Conservation (phyloP, 78 protist genomes). For the Dictyostelium firmibasis region DNA sequence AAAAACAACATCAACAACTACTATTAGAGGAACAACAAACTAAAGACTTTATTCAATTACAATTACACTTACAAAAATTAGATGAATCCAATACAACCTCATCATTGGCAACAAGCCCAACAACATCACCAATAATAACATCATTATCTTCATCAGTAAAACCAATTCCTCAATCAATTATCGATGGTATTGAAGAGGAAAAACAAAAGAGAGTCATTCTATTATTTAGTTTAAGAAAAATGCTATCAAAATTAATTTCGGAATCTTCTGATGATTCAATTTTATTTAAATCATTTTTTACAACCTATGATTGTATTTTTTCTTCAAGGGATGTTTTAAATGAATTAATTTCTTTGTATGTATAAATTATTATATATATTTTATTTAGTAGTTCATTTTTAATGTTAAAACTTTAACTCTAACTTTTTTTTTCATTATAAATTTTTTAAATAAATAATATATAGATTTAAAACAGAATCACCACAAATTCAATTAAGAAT, state of each 20-base stretch:
- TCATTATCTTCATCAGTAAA: conserved; percentile 18
- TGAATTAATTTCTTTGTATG: conserved; percentile 33
- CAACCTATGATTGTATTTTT: conserved; percentile 67
- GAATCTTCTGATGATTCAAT: conserved; percentile 47
- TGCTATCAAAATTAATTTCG: conserved; percentile 4
- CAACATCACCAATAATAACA: background rate
- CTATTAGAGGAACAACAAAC: background rate
- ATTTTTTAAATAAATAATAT: background rate
- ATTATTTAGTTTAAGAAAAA: conserved; percentile 6
- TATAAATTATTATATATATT: background rate
- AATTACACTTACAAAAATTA: background rate
- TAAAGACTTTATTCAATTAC: background rate
- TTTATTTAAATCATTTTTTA: conserved; percentile 47
- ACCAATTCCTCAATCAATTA: background rate
- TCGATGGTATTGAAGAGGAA: conserved; percentile 20
- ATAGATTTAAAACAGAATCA: conserved; percentile 48
- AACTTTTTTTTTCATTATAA: background rate
- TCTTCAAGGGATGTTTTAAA: conserved; percentile 15
- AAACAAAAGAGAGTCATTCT: conserved; percentile 4
- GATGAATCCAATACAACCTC: background rate
- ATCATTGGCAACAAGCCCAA: background rate
- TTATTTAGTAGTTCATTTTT: background rate
- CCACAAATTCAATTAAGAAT: conserved; percentile 75
- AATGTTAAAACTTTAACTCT: background rate
- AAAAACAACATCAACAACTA: background rate